Percentiles rank a stretch among this genome's conserved stretches.
These are phyloP conservation scores for Candida rishiriensis DNA, from an alignment of 805 yeast species.

Conservation along the genomic window DNA sequence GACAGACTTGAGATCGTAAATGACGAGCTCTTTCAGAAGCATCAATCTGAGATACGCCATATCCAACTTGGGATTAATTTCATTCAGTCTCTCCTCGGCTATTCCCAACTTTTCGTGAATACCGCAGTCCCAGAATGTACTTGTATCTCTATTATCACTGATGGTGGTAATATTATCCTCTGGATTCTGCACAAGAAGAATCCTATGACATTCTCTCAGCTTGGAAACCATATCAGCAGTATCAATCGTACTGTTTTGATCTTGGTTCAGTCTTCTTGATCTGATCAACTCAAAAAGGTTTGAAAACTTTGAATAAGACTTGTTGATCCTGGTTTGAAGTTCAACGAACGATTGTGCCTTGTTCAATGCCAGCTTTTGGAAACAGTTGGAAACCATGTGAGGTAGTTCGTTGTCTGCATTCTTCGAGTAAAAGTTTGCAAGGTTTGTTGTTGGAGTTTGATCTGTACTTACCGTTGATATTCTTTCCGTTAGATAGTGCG, in stretches of 20 bases:
- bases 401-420: slow-evolving; percentile 50
- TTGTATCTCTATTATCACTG: slow-evolving; percentile 59
- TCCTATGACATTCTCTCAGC: slow-evolving; percentile 9
- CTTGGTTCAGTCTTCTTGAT: slow-evolving; percentile 24
- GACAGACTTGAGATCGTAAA: slow-evolving; percentile 29
- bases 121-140: slow-evolving; percentile 50
- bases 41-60: slow-evolving; percentile 32
- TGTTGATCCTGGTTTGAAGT: slow-evolving; percentile 46
- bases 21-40: slow-evolving; percentile 36
- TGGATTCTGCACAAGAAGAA: slow-evolving; percentile 12
- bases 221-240: slow-evolving; percentile 9
- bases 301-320: slow-evolving; percentile 45
- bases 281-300: slow-evolving; percentile 32
- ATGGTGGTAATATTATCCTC: slow-evolving; percentile 29
- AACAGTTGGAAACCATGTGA: slow-evolving; percentile 45
- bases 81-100: slow-evolving; percentile 16
- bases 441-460: slow-evolving; percentile 30
- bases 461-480: slow-evolving; percentile 37
- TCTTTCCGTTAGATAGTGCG: slow-evolving; percentile 49
- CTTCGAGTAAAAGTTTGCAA: slow-evolving; percentile 44
- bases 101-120: slow-evolving; percentile 26
- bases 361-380: slow-evolving; percentile 55
- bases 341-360: slow-evolving; percentile 65
- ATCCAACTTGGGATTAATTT: slow-evolving; percentile 22
- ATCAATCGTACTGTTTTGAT: slow-evolving; percentile 13